Evolutionary conservation across 331 rosid genomes (phyloP), one percentile per base, ranked within the genome.

Genomic region (Pyracantha coccinea): DNA sequence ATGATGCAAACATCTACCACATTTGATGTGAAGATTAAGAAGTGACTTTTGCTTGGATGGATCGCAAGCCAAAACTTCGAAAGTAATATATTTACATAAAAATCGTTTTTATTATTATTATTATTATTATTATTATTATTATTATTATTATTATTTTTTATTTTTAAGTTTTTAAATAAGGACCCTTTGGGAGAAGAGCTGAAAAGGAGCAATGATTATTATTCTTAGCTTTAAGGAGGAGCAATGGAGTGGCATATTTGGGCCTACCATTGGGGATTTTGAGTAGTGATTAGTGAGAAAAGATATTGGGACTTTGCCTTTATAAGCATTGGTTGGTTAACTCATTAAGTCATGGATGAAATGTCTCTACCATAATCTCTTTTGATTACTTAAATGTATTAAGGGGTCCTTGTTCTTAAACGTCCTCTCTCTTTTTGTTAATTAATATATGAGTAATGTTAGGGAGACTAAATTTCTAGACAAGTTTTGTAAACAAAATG

Each of bases 201-300:
- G 81, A 76, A 78, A 82, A 79, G 83, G 75, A 77, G 76, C 75
- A 78, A 87, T 87, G 74, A 87, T 84, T 84, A 87, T 82, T 85
- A 82, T 82, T 81, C 84, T 84, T 91, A 91, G 88, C 95, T 91
- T 91, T 87, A 89, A 87, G 92, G 85, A 89, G 92, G 97, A 84
- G 94, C 92, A 91, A 91, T 71, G 75, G 77, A 79, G 81, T 85
- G 72, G 57, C 11, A n/a, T 7, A n/a, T 7, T 83, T 61, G 89
- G 96, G 83, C 89, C 97, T 77, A 73, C 85, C 77, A 54, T 31
- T 69, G 59, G 69, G 81, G 21, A 68, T 35, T 82, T 81, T 86
- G 29, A 60, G 68, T 59, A 65, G 75, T 75, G 78, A 82, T 86
- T 68, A 82, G 68, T 67, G 74, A 77, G 60, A 31, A 5, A 75